Evolutionary conservation across 2,329 filamentous ascomycete genomes (phyloP), one percentile per base, ranked within the genome.

Genomic region (Phaeomoniella chlamydospora): DNA sequence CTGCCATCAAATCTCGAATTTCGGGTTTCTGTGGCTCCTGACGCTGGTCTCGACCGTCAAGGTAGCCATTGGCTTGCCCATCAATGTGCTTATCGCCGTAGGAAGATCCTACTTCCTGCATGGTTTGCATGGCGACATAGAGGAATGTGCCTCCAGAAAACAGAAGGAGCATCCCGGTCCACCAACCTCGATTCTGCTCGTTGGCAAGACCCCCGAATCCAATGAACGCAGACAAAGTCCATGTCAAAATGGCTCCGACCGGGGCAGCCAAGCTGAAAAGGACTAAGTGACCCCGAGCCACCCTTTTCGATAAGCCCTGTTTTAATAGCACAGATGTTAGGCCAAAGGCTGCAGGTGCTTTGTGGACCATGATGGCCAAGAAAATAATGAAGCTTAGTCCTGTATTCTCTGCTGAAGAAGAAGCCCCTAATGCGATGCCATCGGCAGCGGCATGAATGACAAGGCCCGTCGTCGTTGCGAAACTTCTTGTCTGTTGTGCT

Each of bases 81-180:
- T 59, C 62, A 34, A 38, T 36, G 6, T 30, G 34, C 45, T 32
- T 43, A 33, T 66, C 62, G 15, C 77, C 73, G 15, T 38, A 39
- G n/a, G 36, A 35, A 10, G 42, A 41, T 6, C 39, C 40, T n/a
- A 39, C 30, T 50, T 94, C 87, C 53, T 92, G 83, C 85, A 96
- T 94, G 1, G 87, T 86, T 53, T 98, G 90, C 87, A 96, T 94
- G 1, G 90, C 90, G 31, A 98, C 90, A 51, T 96, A 94, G 80
- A 98, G 59, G 53, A 98, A 98, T 0, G 90, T 98, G 12, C 90
- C 90, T 1, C 81, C 90, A 0, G 85, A 94, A 54, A 98, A 98
- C n/a, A 96, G 64, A 5, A 98, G 64, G 31, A 96, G 63, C 67
- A 94, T 84, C 15, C 90, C 90, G 0, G 88, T 96, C 65, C 83